Evolutionary conservation across 2,329 filamentous ascomycete species (phyloP).

Genomic region (Rutstroemia sydowiana): DNA sequence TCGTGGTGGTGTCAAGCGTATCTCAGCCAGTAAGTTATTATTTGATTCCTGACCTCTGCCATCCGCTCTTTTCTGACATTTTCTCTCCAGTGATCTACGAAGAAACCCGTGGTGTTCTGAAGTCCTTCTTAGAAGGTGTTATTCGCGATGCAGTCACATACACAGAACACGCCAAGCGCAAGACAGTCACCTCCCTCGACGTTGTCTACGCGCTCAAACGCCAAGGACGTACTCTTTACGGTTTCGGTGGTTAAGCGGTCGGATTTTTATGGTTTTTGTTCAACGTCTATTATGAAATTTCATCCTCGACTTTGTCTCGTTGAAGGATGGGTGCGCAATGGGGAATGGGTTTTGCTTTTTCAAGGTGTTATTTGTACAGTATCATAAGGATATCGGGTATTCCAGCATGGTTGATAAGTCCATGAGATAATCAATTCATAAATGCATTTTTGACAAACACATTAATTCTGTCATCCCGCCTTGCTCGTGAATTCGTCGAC

Average conservation of each 20-base stretch:
- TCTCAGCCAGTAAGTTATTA: conserved; percentile 68
- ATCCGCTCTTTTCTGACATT: conserved; percentile 27
- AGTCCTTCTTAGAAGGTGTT: conserved; percentile 77
- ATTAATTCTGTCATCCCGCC: too few species aligned
- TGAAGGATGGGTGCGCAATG: conserved; percentile 19
- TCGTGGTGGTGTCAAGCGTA: conserved; percentile 99
- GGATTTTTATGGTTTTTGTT: conserved; percentile 12
- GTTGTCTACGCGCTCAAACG: conserved; percentile 61
- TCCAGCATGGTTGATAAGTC: conserved; percentile 20
- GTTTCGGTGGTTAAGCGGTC: conserved; percentile 53
- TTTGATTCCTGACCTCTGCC: background rate
- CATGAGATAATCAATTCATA: conserved; percentile 19
- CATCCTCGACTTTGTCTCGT: conserved; percentile 14
- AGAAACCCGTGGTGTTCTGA: conserved; percentile 76
- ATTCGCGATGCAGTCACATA: conserved; percentile 47
- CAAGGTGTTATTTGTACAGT: conserved; percentile 28
- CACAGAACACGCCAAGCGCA: conserved; percentile 69
- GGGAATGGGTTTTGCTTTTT: conserved; percentile 22
- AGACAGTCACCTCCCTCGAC: conserved; percentile 60
- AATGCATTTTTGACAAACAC: background rate
- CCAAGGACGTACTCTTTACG: conserved; percentile 60
- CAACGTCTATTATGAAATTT: conserved; percentile 25
- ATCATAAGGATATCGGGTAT: conserved; percentile 25
- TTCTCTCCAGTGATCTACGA: conserved; percentile 60
- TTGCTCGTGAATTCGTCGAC: too few species aligned